These are phyloP conservation scores for Lotus japonicus DNA, from an alignment of 306 rosid genomes.

Conservation along the genomic window DNA sequence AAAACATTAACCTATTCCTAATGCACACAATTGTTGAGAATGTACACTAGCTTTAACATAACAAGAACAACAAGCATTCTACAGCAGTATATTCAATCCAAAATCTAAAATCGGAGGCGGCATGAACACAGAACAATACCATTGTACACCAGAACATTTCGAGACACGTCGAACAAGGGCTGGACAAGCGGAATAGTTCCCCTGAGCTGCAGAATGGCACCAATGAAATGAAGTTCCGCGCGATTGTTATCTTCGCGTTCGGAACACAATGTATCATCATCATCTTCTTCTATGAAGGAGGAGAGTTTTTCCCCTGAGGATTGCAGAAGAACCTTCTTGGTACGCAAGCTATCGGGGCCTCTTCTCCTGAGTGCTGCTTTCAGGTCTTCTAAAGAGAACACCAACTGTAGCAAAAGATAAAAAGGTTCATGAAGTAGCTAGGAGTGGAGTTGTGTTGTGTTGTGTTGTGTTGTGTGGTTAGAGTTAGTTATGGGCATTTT, in stretches of 20 bases:
- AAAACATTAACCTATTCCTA: neutral
- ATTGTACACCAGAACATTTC: constrained; percentile 69
- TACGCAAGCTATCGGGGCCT: constrained; percentile 80
- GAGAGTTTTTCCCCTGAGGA: too few species aligned
- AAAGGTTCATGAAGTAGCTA: neutral
- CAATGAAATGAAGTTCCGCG: constrained; percentile 56
- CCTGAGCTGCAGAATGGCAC: constrained; percentile 79
- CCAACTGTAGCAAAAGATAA: constrained; percentile 21
- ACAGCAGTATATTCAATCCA: neutral
- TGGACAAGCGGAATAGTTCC: constrained; percentile 61
- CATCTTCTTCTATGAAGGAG: constrained; percentile 32
- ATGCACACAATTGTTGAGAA: neutral
- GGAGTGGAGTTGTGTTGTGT: too few species aligned
- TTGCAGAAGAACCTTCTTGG: constrained; percentile 46
- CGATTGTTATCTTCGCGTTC: constrained; percentile 9
- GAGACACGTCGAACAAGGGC: constrained; percentile 54
- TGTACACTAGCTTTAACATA: neutral
- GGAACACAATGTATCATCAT: constrained; percentile 16
- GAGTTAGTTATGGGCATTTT: too few species aligned
- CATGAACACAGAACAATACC: constrained; percentile 30
- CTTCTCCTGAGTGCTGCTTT: constrained; percentile 63
- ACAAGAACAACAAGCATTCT: neutral
- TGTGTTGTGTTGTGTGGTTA: too few species aligned
- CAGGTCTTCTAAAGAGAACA: constrained; percentile 46
- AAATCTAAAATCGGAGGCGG: neutral